Evolutionary conservation across 805 yeast genomes (phyloP), one percentile per base, ranked within the genome.

Genomic region (Hanseniaspora occidentalis): DNA sequence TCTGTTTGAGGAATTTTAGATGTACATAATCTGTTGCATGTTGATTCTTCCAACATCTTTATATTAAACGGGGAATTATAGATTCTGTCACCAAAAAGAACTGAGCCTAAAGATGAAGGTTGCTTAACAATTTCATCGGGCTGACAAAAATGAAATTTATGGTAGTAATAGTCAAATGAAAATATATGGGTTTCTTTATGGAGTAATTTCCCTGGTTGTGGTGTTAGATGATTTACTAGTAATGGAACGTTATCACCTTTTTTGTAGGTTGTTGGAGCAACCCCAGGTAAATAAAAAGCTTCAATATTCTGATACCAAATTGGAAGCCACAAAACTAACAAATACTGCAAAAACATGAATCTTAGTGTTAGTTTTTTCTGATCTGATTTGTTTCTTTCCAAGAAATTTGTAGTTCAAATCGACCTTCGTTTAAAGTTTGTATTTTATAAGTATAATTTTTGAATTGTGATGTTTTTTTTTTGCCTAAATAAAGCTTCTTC

Each of bases 41-140:
- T 58, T 52, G 71, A 70, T 46, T 83, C 73, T 56, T 82, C 71
- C n/a, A n/a, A 23, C 25, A 47, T 82, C 68, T 94, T 92, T 83
- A 27, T 73, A 68, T 46, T 74, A 53, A 84, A 85, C 5, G 97
- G 96, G 8, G 97, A 86, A 53, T 84, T 79, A 67, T 83, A 86
- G 47, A 92, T 86, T 57, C 98, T 71, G 62, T 92, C 98, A 47
- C 98, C 98, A 58, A 92, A 86, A 43, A 92, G 71, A 48, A 92
- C 80, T 2, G 96, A 79, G 7, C 98, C 98, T 40, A 92, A 69
- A 9, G 94, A 79, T 62, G 86, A 97, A 47, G 84, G 76, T 57
- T 85, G 95, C 51, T 80, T 80, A 23, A 45, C 58, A 22, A 58
- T 51, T 20, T 54, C 48, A 10, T 52, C 58, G 1, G 97, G 97